Evolutionary conservation across 2,329 filamentous ascomycete genomes (phyloP), one percentile per base, ranked within the genome.

Genomic region (Fusarium sp.): DNA sequence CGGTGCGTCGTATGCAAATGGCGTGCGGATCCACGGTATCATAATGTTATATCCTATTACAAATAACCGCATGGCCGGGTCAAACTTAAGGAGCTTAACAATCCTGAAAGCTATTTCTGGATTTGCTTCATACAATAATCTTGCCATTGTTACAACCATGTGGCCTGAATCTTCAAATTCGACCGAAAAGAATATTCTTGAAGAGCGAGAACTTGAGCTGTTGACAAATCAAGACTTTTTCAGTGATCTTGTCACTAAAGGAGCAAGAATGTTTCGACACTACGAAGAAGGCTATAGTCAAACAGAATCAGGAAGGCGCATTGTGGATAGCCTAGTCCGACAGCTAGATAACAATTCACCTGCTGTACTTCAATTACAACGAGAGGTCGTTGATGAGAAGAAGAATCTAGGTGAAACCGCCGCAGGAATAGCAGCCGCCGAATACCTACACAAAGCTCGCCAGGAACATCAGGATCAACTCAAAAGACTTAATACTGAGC

Each of bases 101-200:
- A 48, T 69, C 12, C 42, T 69, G 7, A 62, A 63, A 12, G 49
- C 58, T 0, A 32, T 70, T 13, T 61, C 35, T 13, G 68, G 53
- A n/a, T 53, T 26, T 13, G 11, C 14, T 6, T 60, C 32, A 0
- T 50, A 57, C n/a, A 18, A 17, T 2, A 62, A 66, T 18, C 40
- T 70, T 18, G 65, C 48, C 5, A 45, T 71, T 20, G 46, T 53
- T 2, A 69, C 62, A 9, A 71, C 69, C 3, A 67, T 71, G 66
- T 71, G 66, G 69, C 62, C 66, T 1, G 50, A 67, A 12, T 14
- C 27, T 23, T 30, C 23, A 7, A 10, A 38, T 20, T 7, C 6
- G 12, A 17, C 6, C 2, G 41, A 53, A 26, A 42, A 5, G 2
- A 52, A 8, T 2, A 17, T 20, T 7, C 26, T 62, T 18, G 13